Base-by-base conservation (phyloP, 2,329 filamentous ascomycete genomes). In the Phialophora expanda region DNA sequence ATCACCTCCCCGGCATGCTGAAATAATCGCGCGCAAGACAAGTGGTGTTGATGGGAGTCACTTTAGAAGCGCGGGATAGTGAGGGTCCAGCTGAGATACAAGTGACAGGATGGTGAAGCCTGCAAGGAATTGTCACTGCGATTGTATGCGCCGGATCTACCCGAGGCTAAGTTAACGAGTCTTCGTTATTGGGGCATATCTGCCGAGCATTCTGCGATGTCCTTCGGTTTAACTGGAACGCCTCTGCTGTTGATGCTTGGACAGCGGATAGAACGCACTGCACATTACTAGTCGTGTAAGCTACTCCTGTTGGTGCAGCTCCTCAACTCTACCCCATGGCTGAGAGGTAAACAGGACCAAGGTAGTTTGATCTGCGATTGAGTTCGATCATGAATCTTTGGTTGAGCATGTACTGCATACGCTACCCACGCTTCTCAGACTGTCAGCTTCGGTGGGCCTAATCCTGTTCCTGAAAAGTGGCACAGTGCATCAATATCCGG, bases 391-490 rank as follows among this genome's bases (percentile, higher is more conserved):
- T 1, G 4, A 44, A 8, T 44, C 6, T 17, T n/a, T n/a, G 17
- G 6, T 34, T 34, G 32, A 34, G 32, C 32, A 34, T 34, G 17
- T 2, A 1, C 4, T 17, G 38, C 38, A 41, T n/a, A 14, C 2
- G 38, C 38, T 44, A 44, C 38, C 17, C 17, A 17, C 38, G 38
- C 3, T 44, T 5, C 38, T 44, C 14, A n/a, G 38, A 44, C 48
- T 55, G 28, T 55, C 53, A 55, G 53, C 9, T 34, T 28, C 53
- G 24, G 53, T 28, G n/a, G n/a, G 53, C 53, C 51, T 34, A 55
- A 30, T 55, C 53, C 53, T 55, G 53, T 55, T 55, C 53, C 53
- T 55, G 48, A 51, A 51, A 51, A 17, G 14, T 51, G 48, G 48
- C 48, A 11, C n/a, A 12, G 48, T 22, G n/a, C 8, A 14, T 22